Evolutionary conservation across 2,329 filamentous ascomycete species (phyloP).

Genomic region (Botrytis aclada): DNA sequence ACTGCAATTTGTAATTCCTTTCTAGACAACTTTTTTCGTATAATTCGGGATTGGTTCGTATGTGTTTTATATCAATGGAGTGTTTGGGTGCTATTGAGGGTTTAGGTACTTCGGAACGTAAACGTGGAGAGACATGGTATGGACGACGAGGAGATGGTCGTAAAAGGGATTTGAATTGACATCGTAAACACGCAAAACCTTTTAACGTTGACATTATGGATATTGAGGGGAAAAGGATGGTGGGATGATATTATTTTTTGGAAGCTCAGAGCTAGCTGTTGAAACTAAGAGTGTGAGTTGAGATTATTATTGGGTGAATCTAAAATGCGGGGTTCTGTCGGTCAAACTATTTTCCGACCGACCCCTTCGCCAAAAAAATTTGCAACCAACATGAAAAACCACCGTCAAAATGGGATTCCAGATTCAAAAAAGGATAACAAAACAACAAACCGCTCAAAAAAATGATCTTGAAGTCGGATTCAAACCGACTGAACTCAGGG

Average conservation of each 20-base stretch:
- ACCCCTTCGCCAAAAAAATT: not conserved
- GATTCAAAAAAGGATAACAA: not conserved
- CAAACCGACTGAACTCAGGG: not conserved
- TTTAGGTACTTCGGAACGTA: slow-evolving; percentile 8
- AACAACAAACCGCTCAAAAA: not conserved
- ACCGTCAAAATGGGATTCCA: not conserved
- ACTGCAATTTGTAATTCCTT: slow-evolving; percentile 70
- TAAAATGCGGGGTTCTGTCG: not conserved
- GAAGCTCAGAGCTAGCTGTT: not conserved
- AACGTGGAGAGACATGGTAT: slow-evolving; percentile 12
- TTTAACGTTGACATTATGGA: slow-evolving; percentile 12
- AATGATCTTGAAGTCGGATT: rapidly evolving
- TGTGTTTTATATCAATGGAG: slow-evolving; percentile 80
- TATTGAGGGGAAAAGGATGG: not conserved
- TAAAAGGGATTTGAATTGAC: slow-evolving; percentile 7
- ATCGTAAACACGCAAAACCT: slow-evolving; percentile 14
- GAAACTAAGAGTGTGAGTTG: not conserved
- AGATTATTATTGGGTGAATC: not conserved
- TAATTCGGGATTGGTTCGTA: slow-evolving; percentile 77
- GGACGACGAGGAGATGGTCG: slow-evolving; percentile 1
- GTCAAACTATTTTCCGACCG: not conserved
- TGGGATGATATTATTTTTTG: slow-evolving; percentile 10
- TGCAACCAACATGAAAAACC: not conserved
- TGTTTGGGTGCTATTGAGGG: slow-evolving; percentile 71
- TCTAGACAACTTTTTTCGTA: slow-evolving; percentile 81